phyloP scores from a whole-genome alignment of 768 basidiomycete genomes.

The Termitomyces titanicus region DNA sequence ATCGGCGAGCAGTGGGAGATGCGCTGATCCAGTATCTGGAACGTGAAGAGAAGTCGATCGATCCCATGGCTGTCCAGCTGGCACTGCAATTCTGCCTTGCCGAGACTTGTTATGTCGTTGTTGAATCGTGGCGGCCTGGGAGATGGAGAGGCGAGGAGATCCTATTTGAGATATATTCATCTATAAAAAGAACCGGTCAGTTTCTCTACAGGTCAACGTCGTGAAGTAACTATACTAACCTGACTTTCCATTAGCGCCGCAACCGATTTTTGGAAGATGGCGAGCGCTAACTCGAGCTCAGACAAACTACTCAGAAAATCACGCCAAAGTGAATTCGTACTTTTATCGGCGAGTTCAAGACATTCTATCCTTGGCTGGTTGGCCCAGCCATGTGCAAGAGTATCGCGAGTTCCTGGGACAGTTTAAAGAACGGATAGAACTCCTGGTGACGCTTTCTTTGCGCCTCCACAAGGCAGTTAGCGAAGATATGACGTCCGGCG shows the following conservation, averaged over 20 bases:
- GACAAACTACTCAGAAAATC: conserved; percentile 4
- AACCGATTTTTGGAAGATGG: conserved; percentile 14
- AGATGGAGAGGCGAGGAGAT: conserved; percentile 8
- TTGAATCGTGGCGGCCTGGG: conserved; percentile 13
- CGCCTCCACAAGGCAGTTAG: conserved; percentile 8
- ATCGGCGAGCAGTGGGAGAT: conserved; percentile 5
- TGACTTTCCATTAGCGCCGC: conserved; percentile 5
- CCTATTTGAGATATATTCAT: conserved; percentile 11
- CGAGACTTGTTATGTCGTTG: conserved; percentile 7
- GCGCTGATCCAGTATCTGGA: conserved; percentile 5
- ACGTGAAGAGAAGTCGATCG: conserved; percentile 1
- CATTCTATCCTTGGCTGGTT: conserved; percentile 13
- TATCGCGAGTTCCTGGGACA: background rate
- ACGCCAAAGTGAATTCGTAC: conserved; percentile 1
- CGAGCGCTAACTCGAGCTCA: conserved; percentile 14
- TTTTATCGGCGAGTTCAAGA: conserved; percentile 5
- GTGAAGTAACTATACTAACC: background rate
- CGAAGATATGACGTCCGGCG: conserved; percentile 10
- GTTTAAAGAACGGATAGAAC: conserved; percentile 2
- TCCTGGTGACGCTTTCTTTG: conserved; percentile 3
- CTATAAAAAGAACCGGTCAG: conserved; percentile 13
- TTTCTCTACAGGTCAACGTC: background rate
- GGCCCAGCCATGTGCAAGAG: conserved; percentile 7
- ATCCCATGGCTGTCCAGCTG: conserved; percentile 16
- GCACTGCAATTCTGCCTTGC: conserved; percentile 13